Evolutionary conservation across 2,329 filamentous ascomycete genomes (phyloP), one percentile per base, ranked within the genome.

Genomic region (Alternaria infectoria): DNA sequence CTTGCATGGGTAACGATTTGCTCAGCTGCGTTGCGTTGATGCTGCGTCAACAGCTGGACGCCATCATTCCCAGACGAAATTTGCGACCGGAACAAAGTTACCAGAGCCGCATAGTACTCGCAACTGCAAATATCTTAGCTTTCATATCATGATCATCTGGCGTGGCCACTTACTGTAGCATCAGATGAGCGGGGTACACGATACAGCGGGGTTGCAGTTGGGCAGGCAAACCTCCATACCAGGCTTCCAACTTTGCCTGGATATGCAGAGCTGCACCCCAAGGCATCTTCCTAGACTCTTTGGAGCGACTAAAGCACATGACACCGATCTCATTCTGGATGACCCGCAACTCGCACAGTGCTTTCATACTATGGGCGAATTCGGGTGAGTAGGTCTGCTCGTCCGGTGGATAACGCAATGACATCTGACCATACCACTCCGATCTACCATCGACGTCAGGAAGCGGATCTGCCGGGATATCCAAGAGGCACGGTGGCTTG

Each of bases 391-490:
- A 66, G 3, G 19, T 19, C n/a, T 52, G 6, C 30, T 54, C 9
- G 21, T 60, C 57, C 1, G 21, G 17, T 11, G 57, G 47, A 28
- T 64, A 66, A 15, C 44, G 21, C 5, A 54, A 17, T 28, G 26
- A 54, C 32, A 72, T 52, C 21, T 73, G 66, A 10, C 63, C 54
- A 40, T 73, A 72, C 70, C 70, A 73, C 15, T 61, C 40, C 21
- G 60, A 13, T 11, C 59, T 44, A 6, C 17, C 45, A 10, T 60
- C 30, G 26, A 51, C 59, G 23, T 72, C 65, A 21, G 70, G 69
- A 30, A 69, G 64, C 17, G 32, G 11, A 40, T 21, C n/a, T 15
- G 15, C 45, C 6, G 61, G 66, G 23, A 25, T 49, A 15, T 54
- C 49, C n/a, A 32, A 47, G 47, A 61, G 47, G 36, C 52, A 47